Evolutionary conservation across 192 early-diverging fungal genomes (phyloP), one percentile per base, ranked within the genome.

Genomic region (Chytriomyces sp.): DNA sequence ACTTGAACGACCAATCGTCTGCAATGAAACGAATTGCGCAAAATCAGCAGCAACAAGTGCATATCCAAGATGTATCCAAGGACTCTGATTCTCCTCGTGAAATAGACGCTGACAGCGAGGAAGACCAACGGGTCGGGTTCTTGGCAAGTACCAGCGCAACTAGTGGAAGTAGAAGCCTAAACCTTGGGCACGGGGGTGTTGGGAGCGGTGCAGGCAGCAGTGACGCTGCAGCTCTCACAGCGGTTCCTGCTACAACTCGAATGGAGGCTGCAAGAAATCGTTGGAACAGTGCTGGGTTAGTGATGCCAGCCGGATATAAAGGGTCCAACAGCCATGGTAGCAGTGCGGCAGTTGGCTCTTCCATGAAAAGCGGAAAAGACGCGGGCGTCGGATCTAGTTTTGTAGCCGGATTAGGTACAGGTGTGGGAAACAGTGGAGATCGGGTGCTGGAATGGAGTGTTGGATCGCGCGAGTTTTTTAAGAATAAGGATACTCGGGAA

Each of bases 251-350:
- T 8, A 35, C 35, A 24, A 68, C 23, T 44, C 5, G 69, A 45
- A 70, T 70, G 13, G 69, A 70, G 47, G 69, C 69, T 8, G 69
- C 69, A 53, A 20, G 69, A 45, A 70, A 70, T 59, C 48, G 69
- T 13, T 57, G 46, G 69, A 70, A 70, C n/a, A 70, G 48, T 70
- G 69, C 69, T 7, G 69, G 69, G 13, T 57, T 53, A 18, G 50
- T 70, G 7, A 57, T 70, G 18, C 69, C 69, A 8, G 69, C 45
- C 5, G 67, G 67, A 68, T 47, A 47, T 49, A 68, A 68, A 48
- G 18, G 18, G 11, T 13, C 10, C 47, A 16, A 9, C 10, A 20
- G 45, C 13, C 11, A 20, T 47, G 47, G 11, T 4, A 26, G 67
- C 46, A 28, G 35, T 3, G 67, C 44, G 2, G 67, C 16, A 3